Conservation (phyloP, 495 filamentous ascomycete genomes). For the Penicillium turbatum region DNA sequence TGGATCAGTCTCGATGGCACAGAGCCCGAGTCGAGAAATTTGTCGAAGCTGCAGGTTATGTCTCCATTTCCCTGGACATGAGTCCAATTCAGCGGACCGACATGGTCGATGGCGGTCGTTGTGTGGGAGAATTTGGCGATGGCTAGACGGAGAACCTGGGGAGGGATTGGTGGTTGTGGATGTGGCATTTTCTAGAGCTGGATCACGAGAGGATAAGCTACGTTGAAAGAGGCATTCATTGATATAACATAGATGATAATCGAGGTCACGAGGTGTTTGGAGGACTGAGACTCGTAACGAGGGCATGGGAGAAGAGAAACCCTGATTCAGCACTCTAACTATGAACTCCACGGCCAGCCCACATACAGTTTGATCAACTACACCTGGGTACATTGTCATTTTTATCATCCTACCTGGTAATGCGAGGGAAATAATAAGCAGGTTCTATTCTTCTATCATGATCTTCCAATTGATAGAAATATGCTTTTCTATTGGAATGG, state of each 20-base stretch:
- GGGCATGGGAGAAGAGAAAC: neutral
- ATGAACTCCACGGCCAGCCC: too few relatives aligned
- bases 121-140: slow-evolving; percentile 44
- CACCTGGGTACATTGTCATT: too few relatives aligned
- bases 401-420: too few relatives aligned
- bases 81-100: slow-evolving; percentile 35
- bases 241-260: neutral
- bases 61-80: slow-evolving; percentile 36
- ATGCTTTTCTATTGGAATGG: too few relatives aligned
- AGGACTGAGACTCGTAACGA: neutral
- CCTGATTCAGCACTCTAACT: neutral
- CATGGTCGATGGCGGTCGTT: slow-evolving; percentile 29
- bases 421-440: too few relatives aligned
- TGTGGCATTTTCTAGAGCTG: neutral
- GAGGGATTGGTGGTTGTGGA: neutral
- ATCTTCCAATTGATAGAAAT: too few relatives aligned
- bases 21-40: neutral
- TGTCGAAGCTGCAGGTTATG: slow-evolving; percentile 30
- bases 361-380: too few relatives aligned
- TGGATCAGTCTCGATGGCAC: slow-evolving; percentile 17
- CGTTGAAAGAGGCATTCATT: neutral
- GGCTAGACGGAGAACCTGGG: slow-evolving; percentile 24
- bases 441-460: too few relatives aligned
- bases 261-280: neutral
- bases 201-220: neutral